Conservation (phyloP, 2,329 filamentous ascomycete genomes). For the Colletotrichum tabaci region DNA sequence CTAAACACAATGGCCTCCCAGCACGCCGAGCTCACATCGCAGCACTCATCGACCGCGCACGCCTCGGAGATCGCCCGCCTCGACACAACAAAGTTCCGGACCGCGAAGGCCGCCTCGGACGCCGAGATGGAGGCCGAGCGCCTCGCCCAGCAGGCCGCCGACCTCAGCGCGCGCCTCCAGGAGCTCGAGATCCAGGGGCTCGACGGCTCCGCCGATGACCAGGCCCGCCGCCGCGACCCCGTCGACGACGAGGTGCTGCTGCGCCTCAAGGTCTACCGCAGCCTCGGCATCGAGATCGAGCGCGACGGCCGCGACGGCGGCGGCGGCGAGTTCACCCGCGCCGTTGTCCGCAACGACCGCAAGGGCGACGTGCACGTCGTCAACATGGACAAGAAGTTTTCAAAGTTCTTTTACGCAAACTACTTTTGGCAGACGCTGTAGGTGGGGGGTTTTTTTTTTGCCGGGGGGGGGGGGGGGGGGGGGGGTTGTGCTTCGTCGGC, state of each 20-base stretch:
- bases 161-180: slow-evolving; percentile 81
- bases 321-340: slow-evolving; percentile 81
- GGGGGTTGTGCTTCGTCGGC: too few species aligned
- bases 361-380: slow-evolving; percentile 96
- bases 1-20: slow-evolving; percentile 82
- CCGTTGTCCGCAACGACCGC: slow-evolving; percentile 85
- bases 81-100: slow-evolving; percentile 94
- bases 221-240: slow-evolving; percentile 55
- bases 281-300: slow-evolving; percentile 91
- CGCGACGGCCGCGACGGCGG: slow-evolving; percentile 73
- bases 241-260: slow-evolving; percentile 78
- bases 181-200: slow-evolving; percentile 90
- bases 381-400: slow-evolving; percentile 94
- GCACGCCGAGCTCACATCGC: slow-evolving; percentile 80
- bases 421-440: slow-evolving; percentile 95
- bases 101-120: slow-evolving; percentile 91
- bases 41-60: slow-evolving; percentile 85
- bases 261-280: slow-evolving; percentile 91
- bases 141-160: slow-evolving; percentile 82
- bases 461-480: neutral
- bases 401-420: slow-evolving; percentile 91
- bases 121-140: slow-evolving; percentile 95
- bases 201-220: slow-evolving; percentile 71
- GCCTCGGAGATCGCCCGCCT: slow-evolving; percentile 87
- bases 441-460: slow-evolving; percentile 26